Conservation (phyloP, 1,284 basidiomycete species). For the Coniophora puteana region DNA sequence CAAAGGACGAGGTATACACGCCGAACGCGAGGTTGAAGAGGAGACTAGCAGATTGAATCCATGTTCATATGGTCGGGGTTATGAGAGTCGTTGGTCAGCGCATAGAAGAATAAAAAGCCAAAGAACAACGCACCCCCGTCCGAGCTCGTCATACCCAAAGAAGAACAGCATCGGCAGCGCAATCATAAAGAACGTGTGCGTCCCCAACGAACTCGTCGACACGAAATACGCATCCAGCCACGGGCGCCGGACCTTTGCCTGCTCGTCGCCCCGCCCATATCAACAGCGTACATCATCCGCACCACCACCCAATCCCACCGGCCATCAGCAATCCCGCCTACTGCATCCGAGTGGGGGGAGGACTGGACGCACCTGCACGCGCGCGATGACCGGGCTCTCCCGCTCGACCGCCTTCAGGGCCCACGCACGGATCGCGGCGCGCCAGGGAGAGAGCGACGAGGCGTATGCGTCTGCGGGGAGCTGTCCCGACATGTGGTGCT, state of each 20-base stretch:
- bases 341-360: too few species aligned
- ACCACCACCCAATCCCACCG: too few species aligned
- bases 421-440: slow-evolving; percentile 55
- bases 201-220: slow-evolving; percentile 85
- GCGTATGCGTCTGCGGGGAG: slow-evolving; percentile 61
- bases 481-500: slow-evolving; percentile 24
- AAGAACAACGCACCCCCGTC: slow-evolving; percentile 59
- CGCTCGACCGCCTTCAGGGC: slow-evolving; percentile 57
- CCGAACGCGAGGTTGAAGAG: slow-evolving; percentile 76
- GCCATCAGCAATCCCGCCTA: too few species aligned
- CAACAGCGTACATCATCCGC: background rate
- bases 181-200: slow-evolving; percentile 95
- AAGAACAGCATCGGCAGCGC: slow-evolving; percentile 86
- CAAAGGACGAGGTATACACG: slow-evolving; percentile 80
- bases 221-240: slow-evolving; percentile 88
- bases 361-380: slow-evolving; percentile 60
- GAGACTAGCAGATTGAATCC: slow-evolving; percentile 44
- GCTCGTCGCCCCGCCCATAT: background rate
- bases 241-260: slow-evolving; percentile 62
- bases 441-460: slow-evolving; percentile 61
- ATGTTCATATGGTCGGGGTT: background rate
- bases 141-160: slow-evolving; percentile 74
- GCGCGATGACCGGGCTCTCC: slow-evolving; percentile 68
- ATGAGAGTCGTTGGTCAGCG: background rate
- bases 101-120: background rate